Percentiles rank a stretch among this genome's conserved stretches.
phyloP scores from a whole-genome alignment of 805 yeast genomes.

The Candida corydali region DNA sequence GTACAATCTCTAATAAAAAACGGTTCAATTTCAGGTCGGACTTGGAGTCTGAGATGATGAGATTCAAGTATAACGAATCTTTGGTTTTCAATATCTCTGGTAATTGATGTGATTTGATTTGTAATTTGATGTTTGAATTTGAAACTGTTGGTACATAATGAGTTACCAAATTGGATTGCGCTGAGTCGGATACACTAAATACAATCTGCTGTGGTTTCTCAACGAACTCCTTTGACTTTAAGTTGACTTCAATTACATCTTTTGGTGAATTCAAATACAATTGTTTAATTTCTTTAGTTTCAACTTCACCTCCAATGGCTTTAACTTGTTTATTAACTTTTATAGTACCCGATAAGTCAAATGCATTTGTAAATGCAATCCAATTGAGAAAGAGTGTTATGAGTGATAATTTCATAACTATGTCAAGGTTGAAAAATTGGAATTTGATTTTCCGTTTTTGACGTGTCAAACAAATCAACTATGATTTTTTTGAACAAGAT shows the following conservation, averaged over 20 bases:
- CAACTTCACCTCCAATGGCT: conserved; percentile 27
- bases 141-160: conserved; percentile 28
- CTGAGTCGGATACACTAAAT: conserved; percentile 22
- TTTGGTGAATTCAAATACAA: conserved; percentile 26
- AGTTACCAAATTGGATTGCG: conserved; percentile 26
- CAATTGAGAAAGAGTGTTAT: conserved; percentile 15
- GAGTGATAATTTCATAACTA: conserved; percentile 21
- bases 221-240: conserved; percentile 18
- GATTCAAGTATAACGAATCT: conserved; percentile 24
- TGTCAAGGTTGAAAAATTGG: too few species aligned
- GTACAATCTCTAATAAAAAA: conserved; percentile 28
- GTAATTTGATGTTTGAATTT: conserved; percentile 17
- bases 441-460: too few species aligned
- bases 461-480: too few species aligned
- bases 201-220: conserved; percentile 32
- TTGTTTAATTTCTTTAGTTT: conserved; percentile 26
- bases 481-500: too few species aligned
- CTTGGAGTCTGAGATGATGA: conserved; percentile 27
- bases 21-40: conserved; percentile 18
- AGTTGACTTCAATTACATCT: conserved; percentile 26
- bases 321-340: conserved; percentile 20
- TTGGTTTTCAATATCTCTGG: conserved; percentile 35
- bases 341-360: conserved; percentile 26
- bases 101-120: conserved; percentile 24
- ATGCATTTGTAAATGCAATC: conserved; percentile 21